Percentiles rank a stretch among this genome's conserved stretches.
Evolutionary conservation across 2,329 filamentous ascomycete genomes (phyloP).

Genomic region (Talaromyces sp.): DNA sequence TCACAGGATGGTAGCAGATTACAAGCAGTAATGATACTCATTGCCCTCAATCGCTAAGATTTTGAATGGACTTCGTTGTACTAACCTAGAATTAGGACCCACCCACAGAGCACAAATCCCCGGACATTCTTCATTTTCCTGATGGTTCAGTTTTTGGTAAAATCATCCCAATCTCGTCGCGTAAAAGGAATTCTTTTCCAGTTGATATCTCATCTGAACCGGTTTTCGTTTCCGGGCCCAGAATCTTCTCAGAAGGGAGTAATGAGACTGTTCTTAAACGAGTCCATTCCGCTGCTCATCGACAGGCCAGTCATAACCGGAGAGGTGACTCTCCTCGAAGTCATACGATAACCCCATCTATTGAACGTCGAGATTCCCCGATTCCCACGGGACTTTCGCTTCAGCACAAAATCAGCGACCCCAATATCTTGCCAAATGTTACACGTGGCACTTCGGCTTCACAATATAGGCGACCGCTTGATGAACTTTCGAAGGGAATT

Average conservation of each 20-base stretch:
- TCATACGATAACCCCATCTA: constrained; percentile 30
- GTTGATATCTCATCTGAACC: constrained; percentile 23
- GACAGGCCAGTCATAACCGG: constrained; percentile 17
- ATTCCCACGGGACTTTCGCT: neutral
- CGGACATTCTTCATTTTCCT: constrained; percentile 21
- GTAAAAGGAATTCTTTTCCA: constrained; percentile 19
- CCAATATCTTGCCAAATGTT: constrained; percentile 19
- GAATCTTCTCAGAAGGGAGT: constrained; percentile 17
- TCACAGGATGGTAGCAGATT: neutral
- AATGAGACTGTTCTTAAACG: constrained; percentile 17
- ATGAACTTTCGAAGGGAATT: constrained; percentile 22
- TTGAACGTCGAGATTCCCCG: constrained; percentile 27
- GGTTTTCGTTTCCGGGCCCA: constrained; percentile 31
- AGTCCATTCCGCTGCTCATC: constrained; percentile 17
- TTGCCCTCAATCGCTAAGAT: neutral
- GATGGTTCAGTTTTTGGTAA: constrained; percentile 22
- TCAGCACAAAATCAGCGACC: constrained; percentile 1
- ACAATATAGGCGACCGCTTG: constrained; percentile 21
- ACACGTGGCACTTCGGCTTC: constrained; percentile 28
- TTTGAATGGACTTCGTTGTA: neutral
- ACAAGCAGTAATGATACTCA: constrained; percentile 6
- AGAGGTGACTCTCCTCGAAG: constrained; percentile 24
- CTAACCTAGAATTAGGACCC: constrained; percentile 22
- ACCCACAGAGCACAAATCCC: constrained; percentile 18
- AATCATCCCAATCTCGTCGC: constrained; percentile 17